Evolutionary conservation across 108 stramenopile species (phyloP), one percentile per base, ranked within the genome.

Genomic region (Nitzschia sp.): DNA sequence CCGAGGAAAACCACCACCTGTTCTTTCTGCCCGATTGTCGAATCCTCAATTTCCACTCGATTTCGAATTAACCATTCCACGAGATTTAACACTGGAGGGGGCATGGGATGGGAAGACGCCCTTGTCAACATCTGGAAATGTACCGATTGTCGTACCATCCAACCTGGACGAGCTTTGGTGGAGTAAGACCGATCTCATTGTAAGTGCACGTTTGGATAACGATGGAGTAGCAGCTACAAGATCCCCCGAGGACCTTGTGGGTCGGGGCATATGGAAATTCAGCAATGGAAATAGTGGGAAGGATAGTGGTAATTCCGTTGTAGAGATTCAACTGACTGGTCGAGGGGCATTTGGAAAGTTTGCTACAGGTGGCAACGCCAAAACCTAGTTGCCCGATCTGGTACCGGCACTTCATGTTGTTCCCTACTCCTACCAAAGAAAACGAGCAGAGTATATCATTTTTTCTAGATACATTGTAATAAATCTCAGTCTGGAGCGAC

Each of bases 151-250:
- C 15, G 25, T 13, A 53, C 33, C 59, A 4, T 11, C n/a, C 26
- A 17, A 46, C 9, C 29, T 47, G 34, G 62, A 29, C 22, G 63
- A 44, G 26, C 17, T 55, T 15, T 87, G 86, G 86, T 87, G 82
- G 81, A 48, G 41, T 1, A 36, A 67, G 4, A 68, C 77, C 3
- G 79, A 84, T 57, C 59, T 86, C 69, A 65, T 87, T 58, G 83
- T 87, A 21, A 79, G 74, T 59, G 86, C 83, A 3, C 45, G 86
- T 36, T 79, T 65, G 34, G 86, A 87, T 66, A 75, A 59, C 23
- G 86, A 87, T 66, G 86, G 86, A 3, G 69, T 84, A 1, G 83
- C 86, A 5, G 80, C 83, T 4, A 87, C 86, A 0, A 64, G 86
- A 57, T 80, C 81, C 56, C 83, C 86, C 0, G 69, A 70, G 15